Base-by-base conservation (phyloP, 352 stramenopile genomes). In the Halophytophthora polymorphica region DNA sequence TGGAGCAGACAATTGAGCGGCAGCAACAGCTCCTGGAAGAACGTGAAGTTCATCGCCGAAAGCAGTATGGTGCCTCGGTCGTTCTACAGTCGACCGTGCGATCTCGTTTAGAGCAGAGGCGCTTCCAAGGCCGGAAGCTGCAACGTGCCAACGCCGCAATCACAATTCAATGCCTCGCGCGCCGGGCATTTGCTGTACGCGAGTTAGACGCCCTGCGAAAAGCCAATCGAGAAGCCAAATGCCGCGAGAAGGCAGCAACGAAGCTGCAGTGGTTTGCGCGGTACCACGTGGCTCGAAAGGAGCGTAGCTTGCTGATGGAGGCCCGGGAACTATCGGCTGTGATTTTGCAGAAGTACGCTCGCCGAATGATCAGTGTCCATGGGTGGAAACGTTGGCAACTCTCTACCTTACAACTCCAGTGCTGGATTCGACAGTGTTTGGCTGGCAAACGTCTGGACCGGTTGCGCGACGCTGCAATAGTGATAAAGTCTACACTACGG, bases 11-110 rank as follows among this genome's bases (percentile, higher is more conserved):
- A 0, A 64, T 86, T 22, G 53, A 50, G 10, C 45, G 48, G 6
- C 74, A 88, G 41, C 70, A 82, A 6, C 54, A 65, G 17, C 13
- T 66, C 10, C 68, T 80, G 0, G 49, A 58, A n/a, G 64, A 73
- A 8, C 72, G 79, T 5, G 68, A 78, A 7, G 29, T 15, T 0
- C 47, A 56, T 4, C 70, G 74, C 3, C 33, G 59, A 19, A 58
- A 59, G n/a, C 66, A 73, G 1, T 50, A 76, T 13, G 53, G 69
- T 18, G 79, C 79, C 0, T 90, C 79, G 0, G 79, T 86, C 19
- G 58, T 86, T 0, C 48, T 90, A 14, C 79, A 90, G 41, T 86
- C 72, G 14, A 81, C 62, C 41, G 53, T 87, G 14, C 67, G 77
- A 1, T 62, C 69, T 4, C 54, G 74, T 2, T 50, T 90, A 6